phyloP scores from a whole-genome alignment of 257 asterid species.

The Knoxia roxburghii region DNA sequence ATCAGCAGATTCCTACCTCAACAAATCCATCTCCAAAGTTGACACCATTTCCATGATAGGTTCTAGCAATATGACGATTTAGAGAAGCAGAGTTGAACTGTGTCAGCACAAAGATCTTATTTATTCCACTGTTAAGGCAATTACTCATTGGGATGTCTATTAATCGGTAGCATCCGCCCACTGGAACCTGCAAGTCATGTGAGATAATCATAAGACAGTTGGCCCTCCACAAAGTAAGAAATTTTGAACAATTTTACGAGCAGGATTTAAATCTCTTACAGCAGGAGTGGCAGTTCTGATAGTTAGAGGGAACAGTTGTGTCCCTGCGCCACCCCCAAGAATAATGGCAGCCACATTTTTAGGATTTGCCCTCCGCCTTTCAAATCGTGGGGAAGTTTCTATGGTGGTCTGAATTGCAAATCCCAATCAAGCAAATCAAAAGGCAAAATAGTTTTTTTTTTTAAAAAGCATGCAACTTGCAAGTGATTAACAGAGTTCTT shows the following conservation, averaged over 20 bases:
- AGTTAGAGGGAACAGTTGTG: constrained; percentile 89
- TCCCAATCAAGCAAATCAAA: constrained; percentile 17
- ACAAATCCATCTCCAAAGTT: constrained; percentile 90
- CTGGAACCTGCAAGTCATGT: constrained; percentile 57
- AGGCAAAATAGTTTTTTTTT: not conserved
- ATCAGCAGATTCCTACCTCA: constrained; percentile 45
- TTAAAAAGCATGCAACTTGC: too few species aligned
- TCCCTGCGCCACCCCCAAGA: constrained; percentile 93
- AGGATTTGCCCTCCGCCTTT: constrained; percentile 64
- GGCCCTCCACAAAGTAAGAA: constrained; percentile 1
- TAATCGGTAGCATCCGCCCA: constrained; percentile 92
- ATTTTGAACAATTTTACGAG: not conserved
- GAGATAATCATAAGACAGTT: constrained; percentile 13
- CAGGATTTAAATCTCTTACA: constrained; percentile 40
- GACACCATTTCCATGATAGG: constrained; percentile 84
- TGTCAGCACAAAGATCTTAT: constrained; percentile 89
- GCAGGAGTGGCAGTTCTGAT: constrained; percentile 93
- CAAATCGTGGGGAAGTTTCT: constrained; percentile 37
- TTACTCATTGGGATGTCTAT: constrained; percentile 98
- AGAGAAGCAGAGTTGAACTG: constrained; percentile 94
- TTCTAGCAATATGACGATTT: constrained; percentile 86
- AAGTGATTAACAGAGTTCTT: too few species aligned
- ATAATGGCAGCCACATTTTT: constrained; percentile 91
- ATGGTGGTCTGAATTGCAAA: constrained; percentile 44
- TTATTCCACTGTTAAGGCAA: constrained; percentile 89